Evolutionary conservation across 2,329 filamentous ascomycete species (phyloP), one percentile per base, ranked within the genome.

Genomic region (Fusarium ramigenum): DNA sequence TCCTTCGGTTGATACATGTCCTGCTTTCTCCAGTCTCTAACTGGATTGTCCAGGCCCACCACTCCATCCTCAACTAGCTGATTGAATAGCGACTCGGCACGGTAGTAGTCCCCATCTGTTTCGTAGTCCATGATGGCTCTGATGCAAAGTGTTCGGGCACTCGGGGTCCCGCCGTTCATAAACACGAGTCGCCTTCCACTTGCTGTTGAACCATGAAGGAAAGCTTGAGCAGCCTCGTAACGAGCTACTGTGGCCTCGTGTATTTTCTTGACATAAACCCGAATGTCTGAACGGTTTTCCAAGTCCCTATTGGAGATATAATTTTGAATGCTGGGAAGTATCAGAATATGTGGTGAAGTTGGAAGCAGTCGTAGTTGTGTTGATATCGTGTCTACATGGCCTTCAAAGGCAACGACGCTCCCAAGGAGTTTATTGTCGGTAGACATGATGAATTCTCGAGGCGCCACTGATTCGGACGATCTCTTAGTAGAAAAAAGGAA

Each of bases 291-390:
- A 4, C 62, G 71, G 19, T 77, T 68, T 25, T 75, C 72, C 14
- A 78, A 75, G 23, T 77, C 68, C 18, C 82, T 77, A 10, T 74
- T 73, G 23, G 80, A 76, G 32, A 87, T 69, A 69, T 89, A 89
- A 39, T 83, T 81, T 65, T 86, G 80, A n/a, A 90, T 71, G 37
- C 81, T 80, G 1, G 90, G 89, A 4, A 92, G 81, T 40, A 91
- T 84, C 30, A 91, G 79, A 42, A 92, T 86, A 63, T 90, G 87
- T 1, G 87, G 80, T 3, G 89, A 91, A 7, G 84, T 85, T 14
- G 90, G 90, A 16, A 92, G 84, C 7, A 92, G 84, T 52, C 86
- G 86, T 43, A 92, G 81, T 74, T 92, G 90, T 7, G 88, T 90
- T 30, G 87, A 85, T 36, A 92, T 83, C 36, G 84, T 81, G 50